Evolutionary conservation across 176 grass and related monocot genomes (phyloP).

Genomic region (Ananas comosus): DNA sequence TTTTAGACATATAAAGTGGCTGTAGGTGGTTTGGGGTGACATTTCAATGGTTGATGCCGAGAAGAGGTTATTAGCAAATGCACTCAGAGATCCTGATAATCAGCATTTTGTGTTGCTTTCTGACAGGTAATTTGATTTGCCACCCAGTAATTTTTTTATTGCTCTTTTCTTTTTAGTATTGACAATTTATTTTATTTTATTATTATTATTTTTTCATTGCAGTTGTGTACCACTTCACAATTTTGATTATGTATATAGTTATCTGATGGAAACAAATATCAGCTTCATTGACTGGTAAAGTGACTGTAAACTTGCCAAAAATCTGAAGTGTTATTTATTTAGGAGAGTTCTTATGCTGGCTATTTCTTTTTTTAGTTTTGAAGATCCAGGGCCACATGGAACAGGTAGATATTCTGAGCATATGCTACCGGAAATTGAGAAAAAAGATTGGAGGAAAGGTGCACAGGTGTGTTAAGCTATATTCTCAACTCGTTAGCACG

Average conservation of each 20-base stretch:
- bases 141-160: not conserved
- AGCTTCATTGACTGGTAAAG: constrained; percentile 98
- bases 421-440: constrained; percentile 91
- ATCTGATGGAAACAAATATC: constrained; percentile 89
- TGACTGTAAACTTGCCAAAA: not conserved
- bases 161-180: constrained; percentile 5
- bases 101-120: constrained; percentile 94
- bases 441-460: constrained; percentile 94
- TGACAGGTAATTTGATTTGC: constrained; percentile 48
- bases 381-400: constrained; percentile 98
- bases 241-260: constrained; percentile 97
- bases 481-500: not conserved
- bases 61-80: constrained; percentile 86
- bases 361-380: constrained; percentile 45
- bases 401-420: constrained; percentile 81
- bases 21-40: constrained; percentile 81
- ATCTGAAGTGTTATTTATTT: not conserved
- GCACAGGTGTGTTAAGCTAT: constrained; percentile 63
- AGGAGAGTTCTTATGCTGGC: not conserved
- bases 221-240: constrained; percentile 97
- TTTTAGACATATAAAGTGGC: constrained; percentile 14
- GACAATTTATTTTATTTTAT: not conserved
- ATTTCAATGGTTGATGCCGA: constrained; percentile 98
- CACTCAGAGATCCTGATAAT: constrained; percentile 85
- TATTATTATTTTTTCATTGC: constrained; percentile 20